Percentiles rank a stretch among this genome's conserved stretches.
These are phyloP conservation scores for Dendrothele bispora DNA, from an alignment of 768 basidiomycete species.

Conservation along the genomic window DNA sequence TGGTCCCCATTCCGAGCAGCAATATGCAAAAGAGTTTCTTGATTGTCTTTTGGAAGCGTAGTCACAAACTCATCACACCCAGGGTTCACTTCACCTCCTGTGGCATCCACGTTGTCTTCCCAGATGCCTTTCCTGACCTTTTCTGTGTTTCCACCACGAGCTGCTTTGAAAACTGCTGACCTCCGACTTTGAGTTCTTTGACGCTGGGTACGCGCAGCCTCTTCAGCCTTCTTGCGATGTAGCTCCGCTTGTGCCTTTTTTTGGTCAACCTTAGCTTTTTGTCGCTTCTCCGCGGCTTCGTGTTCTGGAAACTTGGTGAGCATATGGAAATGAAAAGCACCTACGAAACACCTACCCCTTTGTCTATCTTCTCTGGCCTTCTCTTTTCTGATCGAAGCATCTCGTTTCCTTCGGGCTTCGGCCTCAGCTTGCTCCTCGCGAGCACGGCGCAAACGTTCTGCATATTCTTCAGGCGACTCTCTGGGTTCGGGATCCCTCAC, in stretches of 20 bases:
- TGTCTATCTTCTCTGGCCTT: slow-evolving; percentile 46
- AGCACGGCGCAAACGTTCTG: slow-evolving; percentile 46
- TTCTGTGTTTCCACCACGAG: slow-evolving; percentile 50
- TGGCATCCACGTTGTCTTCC: slow-evolving; percentile 70
- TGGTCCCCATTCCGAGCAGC: slow-evolving; percentile 54
- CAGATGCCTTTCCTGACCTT: slow-evolving; percentile 65
- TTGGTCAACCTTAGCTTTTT: slow-evolving; percentile 50
- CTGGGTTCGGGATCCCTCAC: slow-evolving; percentile 24
- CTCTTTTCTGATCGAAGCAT: slow-evolving; percentile 50
- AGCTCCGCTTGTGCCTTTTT: slow-evolving; percentile 58
- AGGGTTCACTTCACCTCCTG: slow-evolving; percentile 65
- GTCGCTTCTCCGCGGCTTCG: slow-evolving; percentile 54
- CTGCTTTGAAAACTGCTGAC: slow-evolving; percentile 65
- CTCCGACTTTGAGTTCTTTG: slow-evolving; percentile 55
- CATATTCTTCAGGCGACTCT: slow-evolving; percentile 54
- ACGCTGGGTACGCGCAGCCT: slow-evolving; percentile 45
- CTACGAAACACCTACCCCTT: slow-evolving; percentile 35
- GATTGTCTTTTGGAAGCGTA: slow-evolving; percentile 46
- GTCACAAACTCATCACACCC: slow-evolving; percentile 55
- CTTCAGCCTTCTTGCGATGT: slow-evolving; percentile 48
- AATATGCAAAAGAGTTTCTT: slow-evolving; percentile 73
- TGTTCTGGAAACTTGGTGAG: slow-evolving; percentile 41
- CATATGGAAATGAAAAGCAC: neutral
- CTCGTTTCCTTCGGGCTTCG: slow-evolving; percentile 49
- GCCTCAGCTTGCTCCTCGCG: slow-evolving; percentile 58